Evolutionary conservation across 1,284 basidiomycete genomes (phyloP), one percentile per base, ranked within the genome.

Genomic region (Moesziomyces sp.): DNA sequence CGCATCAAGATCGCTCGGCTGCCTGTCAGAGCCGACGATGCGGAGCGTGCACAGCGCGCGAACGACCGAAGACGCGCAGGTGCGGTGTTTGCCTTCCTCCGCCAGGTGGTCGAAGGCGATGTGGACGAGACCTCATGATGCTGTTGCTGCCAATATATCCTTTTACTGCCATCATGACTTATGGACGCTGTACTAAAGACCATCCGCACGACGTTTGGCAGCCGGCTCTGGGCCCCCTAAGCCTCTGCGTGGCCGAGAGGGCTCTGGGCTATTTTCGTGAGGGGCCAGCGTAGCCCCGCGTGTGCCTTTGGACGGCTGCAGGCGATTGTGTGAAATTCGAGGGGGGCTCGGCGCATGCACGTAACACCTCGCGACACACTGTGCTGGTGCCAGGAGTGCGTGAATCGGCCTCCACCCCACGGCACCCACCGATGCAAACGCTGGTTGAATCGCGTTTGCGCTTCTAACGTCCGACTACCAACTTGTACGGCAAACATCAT

Each of bases 1-100:
- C 45, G 72, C 28, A 66, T 74, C 56, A 74, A 74, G 59, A 54
- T 74, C 9, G 56, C 53, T 0, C 58, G 48, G 19, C 28, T 73
- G 21, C 70, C 70, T 2, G 51, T 52, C 6, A 23, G 49, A 19
- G 56, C 50, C 30, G 55, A 55, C 30, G 59, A 40, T 1, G 46
- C 35, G 10, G 58, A 59, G 45, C 47, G 66, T 0, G 45, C 48
- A 19, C 49, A 28, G 16, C 38, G 38, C 38, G 38, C 18, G 5
- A 57, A 64, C 40, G 71, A 74, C 45, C 35, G 55, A n/a, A 49
- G 61, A 11, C 46, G 71, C n/a, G 71, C 71, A 0, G 71, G 65
- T 3, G 47, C 48, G 21, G 61, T 74, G 24, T 68, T 74, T 38
- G 64, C 24, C 7, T 74, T 68, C 45, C 45, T 74, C 23, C 44